Conservation (phyloP, 345 rosid genomes). For the Gossypium thurberi region DNA sequence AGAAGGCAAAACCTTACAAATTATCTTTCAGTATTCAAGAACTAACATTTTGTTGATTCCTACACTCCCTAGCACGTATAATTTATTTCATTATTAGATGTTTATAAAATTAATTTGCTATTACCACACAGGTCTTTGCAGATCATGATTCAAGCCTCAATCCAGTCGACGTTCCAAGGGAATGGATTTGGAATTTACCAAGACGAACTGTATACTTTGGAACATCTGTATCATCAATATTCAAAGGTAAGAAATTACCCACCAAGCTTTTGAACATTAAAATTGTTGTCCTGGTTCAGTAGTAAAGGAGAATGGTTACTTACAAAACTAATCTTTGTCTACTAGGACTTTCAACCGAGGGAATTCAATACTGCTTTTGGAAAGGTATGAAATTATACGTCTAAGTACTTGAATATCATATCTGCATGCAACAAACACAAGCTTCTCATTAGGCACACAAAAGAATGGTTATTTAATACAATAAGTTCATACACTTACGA, state of each 20-base stretch:
- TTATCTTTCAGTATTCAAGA: not conserved
- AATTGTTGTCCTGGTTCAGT: slow-evolving; percentile 1
- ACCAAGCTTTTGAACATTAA: not conserved
- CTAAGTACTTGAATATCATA: slow-evolving; percentile 1
- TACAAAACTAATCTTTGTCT: slow-evolving; percentile 21
- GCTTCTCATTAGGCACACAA: not conserved
- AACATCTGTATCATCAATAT: slow-evolving; percentile 79
- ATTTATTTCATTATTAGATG: not conserved
- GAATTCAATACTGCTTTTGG: slow-evolving; percentile 80
- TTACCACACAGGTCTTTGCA: slow-evolving; percentile 65
- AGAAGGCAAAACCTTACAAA: not conserved
- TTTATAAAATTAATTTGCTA: slow-evolving; percentile 11
- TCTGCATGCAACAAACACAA: slow-evolving; percentile 7
- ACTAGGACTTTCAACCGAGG: slow-evolving; percentile 72
- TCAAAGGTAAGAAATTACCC: slow-evolving; percentile 48
- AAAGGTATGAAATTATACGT: slow-evolving; percentile 47
- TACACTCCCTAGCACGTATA: not conserved
- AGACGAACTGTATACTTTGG: slow-evolving; percentile 82
- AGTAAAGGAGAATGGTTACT: slow-evolving; percentile 12
- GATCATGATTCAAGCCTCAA: slow-evolving; percentile 73
- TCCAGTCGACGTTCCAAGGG: slow-evolving; percentile 73
- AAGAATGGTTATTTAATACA: not conserved
- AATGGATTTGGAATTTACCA: slow-evolving; percentile 70
- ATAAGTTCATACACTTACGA: not conserved
- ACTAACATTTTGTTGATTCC: not conserved